Evolutionary conservation across 2,329 filamentous ascomycete genomes (phyloP).

Genomic region (Xylaria sp.): DNA sequence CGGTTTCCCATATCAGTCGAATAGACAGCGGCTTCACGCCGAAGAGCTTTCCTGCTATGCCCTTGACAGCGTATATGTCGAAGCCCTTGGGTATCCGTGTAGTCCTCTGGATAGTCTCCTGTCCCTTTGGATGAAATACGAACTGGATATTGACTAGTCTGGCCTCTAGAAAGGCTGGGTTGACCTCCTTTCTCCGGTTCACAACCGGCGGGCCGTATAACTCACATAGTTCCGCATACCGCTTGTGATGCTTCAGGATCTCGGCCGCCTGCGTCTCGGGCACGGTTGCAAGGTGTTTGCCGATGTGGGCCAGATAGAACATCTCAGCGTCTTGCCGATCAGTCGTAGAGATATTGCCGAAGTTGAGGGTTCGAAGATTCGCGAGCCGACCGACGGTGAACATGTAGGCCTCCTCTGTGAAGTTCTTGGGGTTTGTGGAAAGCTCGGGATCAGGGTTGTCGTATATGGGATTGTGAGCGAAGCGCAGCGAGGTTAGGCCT

Average conservation of each 20-base stretch:
- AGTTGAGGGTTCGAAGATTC: constrained; percentile 76
- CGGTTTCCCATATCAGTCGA: constrained; percentile 85
- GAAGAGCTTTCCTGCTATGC: constrained; percentile 79
- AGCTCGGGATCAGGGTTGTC: constrained; percentile 59
- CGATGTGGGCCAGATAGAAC: constrained; percentile 90
- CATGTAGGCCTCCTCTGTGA: constrained; percentile 87
- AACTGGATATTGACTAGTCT: constrained; percentile 76
- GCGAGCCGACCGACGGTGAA: constrained; percentile 81
- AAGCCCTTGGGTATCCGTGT: constrained; percentile 77
- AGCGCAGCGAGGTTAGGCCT: constrained; percentile 76
- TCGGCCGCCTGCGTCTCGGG: constrained; percentile 63
- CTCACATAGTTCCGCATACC: constrained; percentile 79
- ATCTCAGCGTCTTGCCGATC: constrained; percentile 90
- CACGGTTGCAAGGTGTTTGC: constrained; percentile 74
- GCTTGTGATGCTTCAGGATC: constrained; percentile 73
- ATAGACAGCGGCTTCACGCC: constrained; percentile 71
- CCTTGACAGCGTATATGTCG: constrained; percentile 84
- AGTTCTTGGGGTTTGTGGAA: constrained; percentile 43
- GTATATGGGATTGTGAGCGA: constrained; percentile 89
- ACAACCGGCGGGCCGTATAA: constrained; percentile 79
- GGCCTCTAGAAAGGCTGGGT: constrained; percentile 85
- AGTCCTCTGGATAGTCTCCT: constrained; percentile 45
- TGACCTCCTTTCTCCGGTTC: constrained; percentile 66
- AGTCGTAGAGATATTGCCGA: constrained; percentile 73
- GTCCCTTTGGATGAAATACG: constrained; percentile 39